These are phyloP conservation scores for Aquilaria yunnanensis DNA, from an alignment of 345 rosid genomes.

Conservation along the genomic window DNA sequence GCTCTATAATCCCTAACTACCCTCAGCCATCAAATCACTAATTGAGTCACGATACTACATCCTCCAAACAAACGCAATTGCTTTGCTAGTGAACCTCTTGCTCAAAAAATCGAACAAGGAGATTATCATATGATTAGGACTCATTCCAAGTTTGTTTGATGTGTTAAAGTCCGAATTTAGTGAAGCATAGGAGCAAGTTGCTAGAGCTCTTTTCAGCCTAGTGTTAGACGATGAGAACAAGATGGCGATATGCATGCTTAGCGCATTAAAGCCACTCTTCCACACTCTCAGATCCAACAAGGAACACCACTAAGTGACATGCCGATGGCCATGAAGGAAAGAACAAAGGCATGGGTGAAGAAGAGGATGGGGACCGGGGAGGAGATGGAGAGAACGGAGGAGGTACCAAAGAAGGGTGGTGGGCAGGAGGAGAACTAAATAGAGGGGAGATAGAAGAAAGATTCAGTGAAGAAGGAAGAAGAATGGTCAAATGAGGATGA, in stretches of 20 bases:
- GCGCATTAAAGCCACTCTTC: conserved; percentile 68
- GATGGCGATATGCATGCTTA: conserved; percentile 76
- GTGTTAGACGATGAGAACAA: conserved; percentile 74
- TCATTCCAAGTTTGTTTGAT: conserved; percentile 56
- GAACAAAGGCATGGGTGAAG: too few relatives aligned
- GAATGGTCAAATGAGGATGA: too few relatives aligned
- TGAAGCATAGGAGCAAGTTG: conserved; percentile 72
- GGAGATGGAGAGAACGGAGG: too few relatives aligned
- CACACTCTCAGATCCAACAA: conserved; percentile 49
- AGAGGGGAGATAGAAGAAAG: too few relatives aligned
- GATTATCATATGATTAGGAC: conserved; percentile 60
- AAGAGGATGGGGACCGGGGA: too few relatives aligned
- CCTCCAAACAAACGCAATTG: conserved; percentile 68
- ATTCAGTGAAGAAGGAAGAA: too few relatives aligned
- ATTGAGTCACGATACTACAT: conserved; percentile 49
- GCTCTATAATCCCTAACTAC: conserved; percentile 48
- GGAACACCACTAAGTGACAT: too few relatives aligned
- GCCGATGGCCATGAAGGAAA: too few relatives aligned
- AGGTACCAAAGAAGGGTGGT: too few relatives aligned
- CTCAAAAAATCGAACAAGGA: conserved; percentile 61
- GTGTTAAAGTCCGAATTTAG: conserved; percentile 56
- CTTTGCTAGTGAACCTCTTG: conserved; percentile 65
- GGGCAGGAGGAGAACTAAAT: too few relatives aligned
- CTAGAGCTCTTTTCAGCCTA: conserved; percentile 69
- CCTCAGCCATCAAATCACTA: conserved; percentile 42